Conservation (phyloP, 352 stramenopile species). For the Blastocystis sp. region DNA sequence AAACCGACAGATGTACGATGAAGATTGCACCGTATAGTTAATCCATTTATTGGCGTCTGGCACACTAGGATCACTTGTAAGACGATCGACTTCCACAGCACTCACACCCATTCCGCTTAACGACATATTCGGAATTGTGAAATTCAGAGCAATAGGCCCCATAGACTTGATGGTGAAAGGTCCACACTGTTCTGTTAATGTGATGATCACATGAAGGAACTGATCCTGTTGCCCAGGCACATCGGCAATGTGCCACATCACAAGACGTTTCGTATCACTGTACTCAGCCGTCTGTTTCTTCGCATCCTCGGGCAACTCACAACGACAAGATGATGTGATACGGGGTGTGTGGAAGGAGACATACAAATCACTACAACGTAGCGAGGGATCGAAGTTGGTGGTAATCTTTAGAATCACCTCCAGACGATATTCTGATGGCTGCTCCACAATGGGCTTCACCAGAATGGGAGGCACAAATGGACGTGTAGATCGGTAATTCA, state of each 20-base stretch:
- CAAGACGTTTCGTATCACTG: slow-evolving; percentile 30
- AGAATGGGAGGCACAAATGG: slow-evolving; percentile 37
- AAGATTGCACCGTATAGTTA: slow-evolving; percentile 13
- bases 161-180: slow-evolving; percentile 42
- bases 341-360: slow-evolving; percentile 21
- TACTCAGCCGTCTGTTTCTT: slow-evolving; percentile 56
- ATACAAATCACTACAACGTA: not conserved
- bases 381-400: slow-evolving; percentile 15
- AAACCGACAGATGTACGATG: slow-evolving; percentile 32
- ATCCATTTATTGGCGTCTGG: slow-evolving; percentile 14
- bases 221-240: not conserved
- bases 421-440: slow-evolving; percentile 45
- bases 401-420: slow-evolving; percentile 55
- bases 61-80: not conserved
- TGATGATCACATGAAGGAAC: slow-evolving; percentile 61
- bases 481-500: slow-evolving; percentile 48
- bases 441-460: slow-evolving; percentile 42
- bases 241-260: slow-evolving; percentile 33
- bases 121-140: slow-evolving; percentile 47
- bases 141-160: slow-evolving; percentile 38
- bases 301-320: slow-evolving; percentile 16
- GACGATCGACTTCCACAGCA: not conserved
- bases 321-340: slow-evolving; percentile 18
- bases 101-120: slow-evolving; percentile 33
- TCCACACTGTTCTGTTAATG: slow-evolving; percentile 31